Evolutionary conservation across 805 yeast genomes (phyloP).

Genomic region (Pichia californica): DNA sequence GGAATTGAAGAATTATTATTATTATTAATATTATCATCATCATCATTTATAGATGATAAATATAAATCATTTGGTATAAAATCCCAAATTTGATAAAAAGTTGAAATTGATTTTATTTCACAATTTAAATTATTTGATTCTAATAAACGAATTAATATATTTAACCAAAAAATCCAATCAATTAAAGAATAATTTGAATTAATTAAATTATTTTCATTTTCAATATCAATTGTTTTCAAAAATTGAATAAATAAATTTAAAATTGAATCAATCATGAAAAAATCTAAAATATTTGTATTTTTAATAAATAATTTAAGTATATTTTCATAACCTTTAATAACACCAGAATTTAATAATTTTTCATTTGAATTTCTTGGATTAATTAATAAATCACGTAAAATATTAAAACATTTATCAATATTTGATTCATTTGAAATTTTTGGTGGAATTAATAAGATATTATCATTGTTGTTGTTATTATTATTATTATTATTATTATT

Average conservation of each 20-base stretch:
- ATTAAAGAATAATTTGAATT: constrained; percentile 19
- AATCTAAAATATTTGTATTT: constrained; percentile 22
- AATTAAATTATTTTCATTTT: constrained; percentile 5
- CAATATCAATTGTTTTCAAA: constrained; percentile 18
- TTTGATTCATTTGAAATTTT: constrained; percentile 18
- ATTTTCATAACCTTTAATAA: constrained; percentile 20
- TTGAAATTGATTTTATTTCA: constrained; percentile 57
- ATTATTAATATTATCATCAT: not conserved
- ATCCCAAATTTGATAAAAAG: constrained; percentile 72
- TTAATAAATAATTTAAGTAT: constrained; percentile 19
- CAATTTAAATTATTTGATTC: constrained; percentile 54
- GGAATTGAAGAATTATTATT: not conserved
- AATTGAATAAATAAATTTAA: constrained; percentile 22
- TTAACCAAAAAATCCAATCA: constrained; percentile 76
- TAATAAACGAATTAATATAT: constrained; percentile 53
- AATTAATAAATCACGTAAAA: constrained; percentile 31
- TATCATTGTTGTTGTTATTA: not conserved
- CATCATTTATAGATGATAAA: constrained; percentile 2
- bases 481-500: constrained; percentile 1
- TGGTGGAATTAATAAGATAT: constrained; percentile 5
- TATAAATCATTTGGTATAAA: constrained; percentile 38
- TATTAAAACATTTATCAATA: constrained; percentile 28
- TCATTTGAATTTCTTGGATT: constrained; percentile 28
- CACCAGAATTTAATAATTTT: constrained; percentile 16
- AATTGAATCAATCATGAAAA: constrained; percentile 18